Evolutionary conservation across 164 flowering plant species (phyloP).

Genomic region (Vitis vinifera): ASM3070453v1 NC_081808.1:23086001-23086500

Average conservation of each 20-base stretch:
- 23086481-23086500: too few species aligned
- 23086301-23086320: constrained; percentile 38
- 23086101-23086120: constrained; percentile 39
- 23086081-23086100: constrained; percentile 16
- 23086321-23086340: constrained; percentile 25
- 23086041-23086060: constrained; percentile 38
- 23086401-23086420: too few species aligned
- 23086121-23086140: constrained; percentile 21
- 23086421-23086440: too few species aligned
- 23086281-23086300: constrained; percentile 28
- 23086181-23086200: constrained; percentile 34
- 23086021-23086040: constrained; percentile 48
- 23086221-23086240: constrained; percentile 6
- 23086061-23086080: constrained; percentile 45
- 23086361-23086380: constrained; percentile 54
- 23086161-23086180: constrained; percentile 7
- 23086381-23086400: constrained; percentile 8
- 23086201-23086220: constrained; percentile 36
- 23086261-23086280: constrained; percentile 46
- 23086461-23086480: too few species aligned
- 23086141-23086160: constrained; percentile 33
- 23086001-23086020: constrained; percentile 23
- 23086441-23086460: too few species aligned
- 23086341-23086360: constrained; percentile 29
- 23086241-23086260: constrained; percentile 38